Conservation (phyloP, 2,329 filamentous ascomycete species). For the Keithomyces neogunnii region DNA sequence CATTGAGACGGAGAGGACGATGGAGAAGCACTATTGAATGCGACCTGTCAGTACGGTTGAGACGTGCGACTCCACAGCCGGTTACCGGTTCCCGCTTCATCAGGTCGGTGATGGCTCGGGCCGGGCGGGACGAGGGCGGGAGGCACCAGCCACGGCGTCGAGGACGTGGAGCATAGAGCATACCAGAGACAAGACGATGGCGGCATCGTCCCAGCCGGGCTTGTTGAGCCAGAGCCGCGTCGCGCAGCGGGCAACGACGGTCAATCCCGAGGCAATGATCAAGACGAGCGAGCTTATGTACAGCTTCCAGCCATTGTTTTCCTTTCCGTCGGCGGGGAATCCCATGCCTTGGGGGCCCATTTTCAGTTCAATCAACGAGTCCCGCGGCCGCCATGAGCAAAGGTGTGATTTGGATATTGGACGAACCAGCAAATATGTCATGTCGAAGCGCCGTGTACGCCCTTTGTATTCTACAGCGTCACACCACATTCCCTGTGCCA, state of each 20-base stretch:
- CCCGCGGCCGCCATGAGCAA: no score
- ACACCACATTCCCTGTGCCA: no score
- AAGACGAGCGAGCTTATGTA: conserved; percentile 25
- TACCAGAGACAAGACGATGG: conserved; percentile 27
- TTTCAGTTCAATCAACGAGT: not conserved
- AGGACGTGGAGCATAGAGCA: conserved; percentile 11
- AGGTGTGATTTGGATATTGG: no score
- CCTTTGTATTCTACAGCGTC: no score
- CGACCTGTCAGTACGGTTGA: not conserved
- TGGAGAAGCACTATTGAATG: conserved; percentile 18
- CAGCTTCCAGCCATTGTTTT: conserved; percentile 25
- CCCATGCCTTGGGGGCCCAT: conserved; percentile 14
- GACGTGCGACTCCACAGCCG: not conserved
- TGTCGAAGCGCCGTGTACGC: conserved; percentile 14
- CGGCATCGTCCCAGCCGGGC: conserved; percentile 29
- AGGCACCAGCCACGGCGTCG: not conserved
- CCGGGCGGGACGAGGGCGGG: no score
- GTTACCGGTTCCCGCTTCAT: not conserved
- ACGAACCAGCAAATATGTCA: not conserved
- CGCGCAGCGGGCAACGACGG: conserved; percentile 24
- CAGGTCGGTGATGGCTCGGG: not conserved
- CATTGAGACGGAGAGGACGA: conserved; percentile 23
- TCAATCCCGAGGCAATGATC: conserved; percentile 25
- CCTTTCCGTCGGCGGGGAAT: conserved; percentile 22
- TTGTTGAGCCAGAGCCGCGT: conserved; percentile 24